Conservation (phyloP, 768 basidiomycete species). For the Psilocybe subaeruginosa region DNA sequence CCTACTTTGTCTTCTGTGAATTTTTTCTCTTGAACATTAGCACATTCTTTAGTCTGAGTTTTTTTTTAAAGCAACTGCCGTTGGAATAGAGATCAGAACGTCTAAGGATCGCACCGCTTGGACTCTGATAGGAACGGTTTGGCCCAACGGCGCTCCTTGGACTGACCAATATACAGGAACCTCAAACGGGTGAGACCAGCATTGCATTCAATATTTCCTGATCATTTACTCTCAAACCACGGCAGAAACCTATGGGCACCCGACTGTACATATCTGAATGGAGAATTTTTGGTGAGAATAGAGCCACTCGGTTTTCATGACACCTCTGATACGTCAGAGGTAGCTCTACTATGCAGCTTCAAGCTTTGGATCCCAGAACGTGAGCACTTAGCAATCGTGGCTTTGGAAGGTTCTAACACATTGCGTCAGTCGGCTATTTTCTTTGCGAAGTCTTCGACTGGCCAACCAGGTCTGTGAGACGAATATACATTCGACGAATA, state of each 20-base stretch:
- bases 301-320: background rate
- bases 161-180: slow-evolving; percentile 52
- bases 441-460: slow-evolving; percentile 54
- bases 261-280: slow-evolving; percentile 35
- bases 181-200: slow-evolving; percentile 38
- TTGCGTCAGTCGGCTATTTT: slow-evolving; percentile 46
- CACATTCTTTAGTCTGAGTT: background rate
- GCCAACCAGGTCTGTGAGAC: slow-evolving; percentile 35
- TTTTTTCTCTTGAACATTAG: slow-evolving; percentile 1
- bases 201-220: background rate
- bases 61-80: slow-evolving; percentile 37
- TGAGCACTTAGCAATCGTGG: slow-evolving; percentile 31
- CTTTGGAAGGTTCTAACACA: slow-evolving; percentile 13
- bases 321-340: background rate
- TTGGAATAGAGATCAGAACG: slow-evolving; percentile 52
- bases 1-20: slow-evolving; percentile 52
- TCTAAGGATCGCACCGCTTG: slow-evolving; percentile 50
- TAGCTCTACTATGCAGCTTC: slow-evolving; percentile 60
- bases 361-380: slow-evolving; percentile 53
- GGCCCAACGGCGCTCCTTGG: slow-evolving; percentile 53
- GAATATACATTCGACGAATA: background rate
- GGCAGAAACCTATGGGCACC: slow-evolving; percentile 40
- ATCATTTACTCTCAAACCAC: background rate
- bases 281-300: slow-evolving; percentile 27
- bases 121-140: slow-evolving; percentile 48